These are phyloP conservation scores for Ensete glaucum DNA, from an alignment of 176 grass and related monocot genomes.

Conservation along the genomic window DNA sequence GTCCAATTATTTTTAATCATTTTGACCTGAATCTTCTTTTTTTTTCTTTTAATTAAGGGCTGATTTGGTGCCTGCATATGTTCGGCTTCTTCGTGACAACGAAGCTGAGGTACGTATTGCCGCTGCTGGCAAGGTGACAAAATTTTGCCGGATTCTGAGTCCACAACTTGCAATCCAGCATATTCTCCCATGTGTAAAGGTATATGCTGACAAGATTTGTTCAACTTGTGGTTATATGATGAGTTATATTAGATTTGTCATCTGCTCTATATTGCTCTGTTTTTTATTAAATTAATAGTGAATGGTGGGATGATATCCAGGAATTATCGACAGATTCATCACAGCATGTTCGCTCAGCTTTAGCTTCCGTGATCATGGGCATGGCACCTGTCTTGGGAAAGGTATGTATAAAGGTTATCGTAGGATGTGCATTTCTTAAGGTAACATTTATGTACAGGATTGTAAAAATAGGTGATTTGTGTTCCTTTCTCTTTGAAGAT, in stretches of 20 bases:
- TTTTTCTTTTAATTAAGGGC: slow-evolving; percentile 29
- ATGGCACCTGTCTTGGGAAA: slow-evolving; percentile 94
- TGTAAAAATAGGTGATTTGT: not conserved
- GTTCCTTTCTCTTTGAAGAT: not conserved
- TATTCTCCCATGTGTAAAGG: slow-evolving; percentile 93
- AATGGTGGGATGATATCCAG: slow-evolving; percentile 19
- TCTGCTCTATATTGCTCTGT: not conserved
- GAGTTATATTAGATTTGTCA: not conserved
- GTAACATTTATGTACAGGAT: not conserved
- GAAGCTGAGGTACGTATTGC: slow-evolving; percentile 96
- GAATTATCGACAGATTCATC: slow-evolving; percentile 88
- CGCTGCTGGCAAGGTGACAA: slow-evolving; percentile 93
- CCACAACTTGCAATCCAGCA: slow-evolving; percentile 64
- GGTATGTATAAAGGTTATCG: slow-evolving; percentile 24
- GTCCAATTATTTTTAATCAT: not conserved
- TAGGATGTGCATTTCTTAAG: not conserved
- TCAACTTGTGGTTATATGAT: not conserved
- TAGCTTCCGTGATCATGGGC: slow-evolving; percentile 98
- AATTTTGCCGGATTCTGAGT: slow-evolving; percentile 77
- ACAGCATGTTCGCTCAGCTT: slow-evolving; percentile 94
- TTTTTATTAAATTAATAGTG: not conserved
- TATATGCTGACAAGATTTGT: slow-evolving; percentile 6
- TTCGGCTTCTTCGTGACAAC: slow-evolving; percentile 88
- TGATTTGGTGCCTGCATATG: slow-evolving; percentile 83
- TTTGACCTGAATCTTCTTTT: slow-evolving; percentile 3